phyloP scores from a whole-genome alignment of 805 yeast species.

The Citeromyces nyonsensis region DNA sequence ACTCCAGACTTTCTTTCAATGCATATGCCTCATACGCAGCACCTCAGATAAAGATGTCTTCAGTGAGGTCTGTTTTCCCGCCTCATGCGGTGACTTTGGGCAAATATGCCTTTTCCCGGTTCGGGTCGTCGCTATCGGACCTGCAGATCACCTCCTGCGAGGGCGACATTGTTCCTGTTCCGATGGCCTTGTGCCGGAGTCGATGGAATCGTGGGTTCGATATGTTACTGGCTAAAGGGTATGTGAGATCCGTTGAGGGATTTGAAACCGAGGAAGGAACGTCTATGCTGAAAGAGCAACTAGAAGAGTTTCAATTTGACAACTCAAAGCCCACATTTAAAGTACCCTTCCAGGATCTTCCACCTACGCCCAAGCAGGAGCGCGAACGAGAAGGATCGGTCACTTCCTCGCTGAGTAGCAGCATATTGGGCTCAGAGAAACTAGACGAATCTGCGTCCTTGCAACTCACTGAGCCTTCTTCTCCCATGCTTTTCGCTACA shows the following conservation, averaged over 20 bases:
- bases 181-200: slow-evolving; percentile 43
- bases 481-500: too few relatives aligned
- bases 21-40: slow-evolving; percentile 67
- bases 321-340: too few relatives aligned
- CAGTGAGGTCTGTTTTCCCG: slow-evolving; percentile 57
- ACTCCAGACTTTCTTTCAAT: slow-evolving; percentile 11
- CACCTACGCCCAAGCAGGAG: too few relatives aligned
- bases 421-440: too few relatives aligned
- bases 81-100: slow-evolving; percentile 70
- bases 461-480: too few relatives aligned
- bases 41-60: slow-evolving; percentile 51
- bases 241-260: slow-evolving; percentile 35
- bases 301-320: neutral
- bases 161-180: slow-evolving; percentile 53
- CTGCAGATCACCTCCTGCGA: slow-evolving; percentile 58
- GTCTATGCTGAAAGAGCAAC: neutral
- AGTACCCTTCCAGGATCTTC: too few relatives aligned
- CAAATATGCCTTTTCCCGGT: slow-evolving; percentile 46
- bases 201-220: slow-evolving; percentile 72
- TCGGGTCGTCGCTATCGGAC: slow-evolving; percentile 51
- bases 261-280: slow-evolving; percentile 1
- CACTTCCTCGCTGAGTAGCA: too few relatives aligned
- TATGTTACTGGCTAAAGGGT: slow-evolving; percentile 43
- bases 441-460: too few relatives aligned
- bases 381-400: too few relatives aligned